Evolutionary conservation across 176 grass and related monocot species (phyloP), one percentile per base, ranked within the genome.

Genomic region (Eragrostis nindensis): DNA sequence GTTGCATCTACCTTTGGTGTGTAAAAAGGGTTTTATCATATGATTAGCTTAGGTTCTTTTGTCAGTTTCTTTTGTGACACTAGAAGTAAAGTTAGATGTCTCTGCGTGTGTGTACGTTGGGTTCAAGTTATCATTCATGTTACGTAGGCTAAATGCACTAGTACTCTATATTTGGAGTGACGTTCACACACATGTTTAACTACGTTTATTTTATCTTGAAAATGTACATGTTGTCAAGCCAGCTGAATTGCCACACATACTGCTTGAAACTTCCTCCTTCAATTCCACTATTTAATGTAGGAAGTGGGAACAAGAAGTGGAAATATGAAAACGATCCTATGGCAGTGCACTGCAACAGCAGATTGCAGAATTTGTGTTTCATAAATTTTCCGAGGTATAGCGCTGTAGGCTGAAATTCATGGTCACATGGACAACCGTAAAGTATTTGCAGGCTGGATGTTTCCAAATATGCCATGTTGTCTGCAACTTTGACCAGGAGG

Each of bases 1-100:
- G 77, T 62, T 78, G 60, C 49, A 67, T 85, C 77, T 38, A 86
- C 39, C 78, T 85, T 84, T 85, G 67, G 11, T 60, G 11, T 60
- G 66, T 57, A 32, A 21, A 62, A 91, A 91, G 75, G 82, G 19
- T 79, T 11, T 16, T 53, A 56, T 26, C 70, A 66, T 83, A 73
- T 87, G 67, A 83, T 83, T 83, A 32, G 46, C 40, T 72, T 19
- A 36, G 46, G 32, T 60, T 81, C 62, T 60, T 86, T 74, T 68
- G 48, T 48, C 56, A 40, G 43, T 78, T 60, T 52, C 42, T 27
- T 85, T 77, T 68, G 52, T 76, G 60, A 42, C 42, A 73, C 56
- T 73, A 9, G 38, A 80, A 80, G 69, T 45, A 17, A 47, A 71
- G 11, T 9, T n/a, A n/a, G 14, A 32, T 53, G 46, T 41, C 45